Evolutionary conservation across 495 filamentous ascomycete species (phyloP).

Genomic region (Lasiosphaeris hirsuta): DNA sequence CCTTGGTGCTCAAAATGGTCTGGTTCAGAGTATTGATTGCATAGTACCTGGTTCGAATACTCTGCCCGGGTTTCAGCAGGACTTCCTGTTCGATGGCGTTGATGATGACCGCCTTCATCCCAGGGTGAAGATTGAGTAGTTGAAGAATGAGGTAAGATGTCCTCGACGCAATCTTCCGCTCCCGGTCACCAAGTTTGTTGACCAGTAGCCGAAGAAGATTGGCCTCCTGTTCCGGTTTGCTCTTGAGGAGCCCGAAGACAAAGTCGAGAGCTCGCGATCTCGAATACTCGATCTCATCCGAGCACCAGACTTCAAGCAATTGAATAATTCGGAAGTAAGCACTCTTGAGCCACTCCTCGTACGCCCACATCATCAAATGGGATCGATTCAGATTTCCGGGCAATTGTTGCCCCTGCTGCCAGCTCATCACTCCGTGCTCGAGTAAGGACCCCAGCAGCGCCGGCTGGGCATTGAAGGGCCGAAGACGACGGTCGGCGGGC

Average conservation of each 20-base stretch:
- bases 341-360: constrained; percentile 90
- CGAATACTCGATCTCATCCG: constrained; percentile 90
- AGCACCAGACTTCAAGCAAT: constrained; percentile 84
- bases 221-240: constrained; percentile 96
- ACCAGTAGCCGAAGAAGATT: constrained; percentile 88
- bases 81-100: constrained; percentile 80
- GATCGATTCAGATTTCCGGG: constrained; percentile 65
- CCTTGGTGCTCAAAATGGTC: constrained; percentile 80
- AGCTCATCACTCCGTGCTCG: constrained; percentile 48
- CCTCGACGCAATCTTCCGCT: constrained; percentile 90
- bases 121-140: constrained; percentile 77
- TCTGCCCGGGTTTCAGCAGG: constrained; percentile 82
- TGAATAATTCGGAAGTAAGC: constrained; percentile 89
- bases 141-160: constrained; percentile 92
- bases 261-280: constrained; percentile 80
- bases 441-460: constrained; percentile 67
- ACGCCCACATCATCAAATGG: constrained; percentile 86
- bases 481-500: constrained; percentile 76
- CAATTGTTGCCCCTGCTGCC: constrained; percentile 63
- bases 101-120: constrained; percentile 89
- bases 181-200: constrained; percentile 91
- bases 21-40: constrained; percentile 96
- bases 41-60: constrained; percentile 85
- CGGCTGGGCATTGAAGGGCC: constrained; percentile 75
- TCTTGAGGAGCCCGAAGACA: constrained; percentile 82